Conservation (phyloP, 306 rosid genomes). For the Gynostemma pentaphyllum region DNA sequence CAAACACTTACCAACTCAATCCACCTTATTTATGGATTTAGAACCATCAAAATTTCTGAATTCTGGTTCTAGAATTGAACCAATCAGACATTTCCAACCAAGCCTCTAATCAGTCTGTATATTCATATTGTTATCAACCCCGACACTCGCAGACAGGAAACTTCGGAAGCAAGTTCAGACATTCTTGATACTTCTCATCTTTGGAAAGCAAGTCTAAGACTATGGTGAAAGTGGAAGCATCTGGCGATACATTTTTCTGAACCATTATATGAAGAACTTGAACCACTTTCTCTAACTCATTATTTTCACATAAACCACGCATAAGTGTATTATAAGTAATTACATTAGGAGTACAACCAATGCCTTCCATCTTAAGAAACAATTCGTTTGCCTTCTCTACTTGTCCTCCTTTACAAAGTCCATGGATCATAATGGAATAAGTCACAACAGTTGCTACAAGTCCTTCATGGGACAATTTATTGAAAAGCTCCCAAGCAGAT, state of each 20-base stretch:
- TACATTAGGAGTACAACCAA: slow-evolving; percentile 28
- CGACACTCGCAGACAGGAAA: slow-evolving; percentile 11
- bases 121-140: background rate
- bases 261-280: slow-evolving; percentile 36
- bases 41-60: background rate
- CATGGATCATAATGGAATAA: slow-evolving; percentile 29
- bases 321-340: slow-evolving; percentile 24
- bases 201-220: slow-evolving; percentile 23
- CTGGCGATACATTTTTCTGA: slow-evolving; percentile 24
- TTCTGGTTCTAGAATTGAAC: background rate
- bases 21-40: too few relatives aligned
- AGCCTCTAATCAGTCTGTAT: background rate
- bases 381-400: slow-evolving; percentile 29
- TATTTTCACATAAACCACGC: slow-evolving; percentile 27
- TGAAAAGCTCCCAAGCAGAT: slow-evolving; percentile 24
- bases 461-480: slow-evolving; percentile 14
- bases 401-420: slow-evolving; percentile 25
- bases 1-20: too few relatives aligned
- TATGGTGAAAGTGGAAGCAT: slow-evolving; percentile 18
- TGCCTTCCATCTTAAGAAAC: slow-evolving; percentile 26
- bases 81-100: background rate
- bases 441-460: slow-evolving; percentile 18
- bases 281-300: slow-evolving; percentile 22
- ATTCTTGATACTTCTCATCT: slow-evolving; percentile 21
- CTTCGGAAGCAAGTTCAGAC: slow-evolving; percentile 30